These are phyloP conservation scores for Morella rubra DNA, from an alignment of 306 rosid species.

Conservation along the genomic window DNA sequence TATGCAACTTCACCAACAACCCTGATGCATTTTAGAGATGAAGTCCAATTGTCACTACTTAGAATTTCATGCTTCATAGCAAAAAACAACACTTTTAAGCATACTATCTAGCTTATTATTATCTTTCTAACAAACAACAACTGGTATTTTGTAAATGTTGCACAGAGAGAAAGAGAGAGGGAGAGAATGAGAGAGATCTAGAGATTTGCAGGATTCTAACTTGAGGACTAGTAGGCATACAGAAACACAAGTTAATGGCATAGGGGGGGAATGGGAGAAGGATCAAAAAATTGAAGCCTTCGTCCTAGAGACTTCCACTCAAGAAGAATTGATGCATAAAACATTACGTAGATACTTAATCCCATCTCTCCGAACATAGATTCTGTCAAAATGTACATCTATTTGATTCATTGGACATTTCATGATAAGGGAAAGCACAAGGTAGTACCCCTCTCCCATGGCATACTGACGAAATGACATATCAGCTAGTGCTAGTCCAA, in stretches of 20 bases:
- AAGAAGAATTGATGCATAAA: not conserved
- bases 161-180: not conserved
- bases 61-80: not conserved
- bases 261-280: conserved; percentile 2
- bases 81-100: not conserved
- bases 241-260: not conserved
- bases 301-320: conserved; percentile 7
- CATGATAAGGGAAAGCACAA: conserved; percentile 20
- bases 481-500: conserved; percentile 51
- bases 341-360: not conserved
- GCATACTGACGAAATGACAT: conserved; percentile 61
- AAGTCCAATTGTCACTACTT: not conserved
- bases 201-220: not conserved
- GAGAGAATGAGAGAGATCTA: not conserved
- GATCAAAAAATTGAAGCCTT: conserved; percentile 10
- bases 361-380: not conserved
- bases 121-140: not conserved
- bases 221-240: not conserved
- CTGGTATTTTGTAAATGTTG: not conserved
- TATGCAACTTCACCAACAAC: conserved; percentile 70
- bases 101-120: not conserved
- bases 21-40: conserved; percentile 42
- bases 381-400: not conserved
- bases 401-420: too few relatives aligned
- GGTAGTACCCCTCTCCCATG: conserved; percentile 77